phyloP scores from a whole-genome alignment of 805 yeast genomes.

The Zygosaccharomyces bisporus region DNA sequence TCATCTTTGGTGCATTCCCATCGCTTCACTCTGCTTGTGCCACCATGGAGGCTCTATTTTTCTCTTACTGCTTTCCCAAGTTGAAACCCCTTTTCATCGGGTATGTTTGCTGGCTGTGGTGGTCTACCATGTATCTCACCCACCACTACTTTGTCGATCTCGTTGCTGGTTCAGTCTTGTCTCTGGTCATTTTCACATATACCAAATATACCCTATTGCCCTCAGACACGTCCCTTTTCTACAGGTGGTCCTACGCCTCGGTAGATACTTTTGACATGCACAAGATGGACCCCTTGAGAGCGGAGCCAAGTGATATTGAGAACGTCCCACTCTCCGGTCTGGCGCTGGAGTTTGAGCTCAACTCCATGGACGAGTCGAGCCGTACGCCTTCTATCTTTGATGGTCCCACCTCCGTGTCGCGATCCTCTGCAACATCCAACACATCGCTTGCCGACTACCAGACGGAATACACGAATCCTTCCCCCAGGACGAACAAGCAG shows the following conservation, averaged over 20 bases:
- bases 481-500: constrained; percentile 23
- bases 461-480: constrained; percentile 13
- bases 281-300: constrained; percentile 37
- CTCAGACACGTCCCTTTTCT: constrained; percentile 47
- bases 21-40: constrained; percentile 93
- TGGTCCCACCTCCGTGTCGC: constrained; percentile 30
- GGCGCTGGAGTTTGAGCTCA: constrained; percentile 27
- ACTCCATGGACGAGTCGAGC: constrained; percentile 21
- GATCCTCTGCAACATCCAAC: constrained; percentile 37
- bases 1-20: constrained; percentile 88
- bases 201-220: constrained; percentile 72
- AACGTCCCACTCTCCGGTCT: constrained; percentile 28
- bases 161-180: constrained; percentile 87
- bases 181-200: constrained; percentile 64
- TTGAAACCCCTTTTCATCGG: constrained; percentile 59
- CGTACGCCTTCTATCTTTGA: constrained; percentile 35
- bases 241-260: constrained; percentile 64
- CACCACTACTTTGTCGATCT: constrained; percentile 95
- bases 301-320: constrained; percentile 33
- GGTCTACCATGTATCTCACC: constrained; percentile 96
- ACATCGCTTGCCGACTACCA: constrained; percentile 31
- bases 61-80: constrained; percentile 77
- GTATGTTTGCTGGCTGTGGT: constrained; percentile 95
- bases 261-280: constrained; percentile 37
- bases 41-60: constrained; percentile 85